Conservation (phyloP, 2,329 filamentous ascomycete genomes). For the Penicillium sp. region DNA sequence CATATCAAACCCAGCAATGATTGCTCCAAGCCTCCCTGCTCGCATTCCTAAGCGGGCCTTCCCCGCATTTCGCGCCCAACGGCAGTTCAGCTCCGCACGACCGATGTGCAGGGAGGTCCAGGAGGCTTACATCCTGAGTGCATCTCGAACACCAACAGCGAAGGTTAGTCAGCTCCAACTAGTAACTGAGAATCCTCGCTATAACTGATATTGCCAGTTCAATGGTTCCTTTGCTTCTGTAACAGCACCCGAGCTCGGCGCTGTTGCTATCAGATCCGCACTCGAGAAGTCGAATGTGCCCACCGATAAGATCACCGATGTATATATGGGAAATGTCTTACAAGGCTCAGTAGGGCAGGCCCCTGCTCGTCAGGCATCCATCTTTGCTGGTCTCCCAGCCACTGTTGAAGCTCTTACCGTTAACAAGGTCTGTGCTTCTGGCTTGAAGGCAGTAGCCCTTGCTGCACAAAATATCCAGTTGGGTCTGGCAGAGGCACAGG, state of each 20-base stretch:
- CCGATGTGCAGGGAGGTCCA: constrained; percentile 66
- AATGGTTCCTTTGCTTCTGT: constrained; percentile 87
- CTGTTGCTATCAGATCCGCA: constrained; percentile 88
- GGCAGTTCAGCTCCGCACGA: constrained; percentile 56
- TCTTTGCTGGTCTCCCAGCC: constrained; percentile 83
- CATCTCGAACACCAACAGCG: constrained; percentile 82
- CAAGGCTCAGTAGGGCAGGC: constrained; percentile 83
- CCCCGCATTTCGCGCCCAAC: constrained; percentile 48
- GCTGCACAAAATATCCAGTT: constrained; percentile 95
- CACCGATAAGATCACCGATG: constrained; percentile 76
- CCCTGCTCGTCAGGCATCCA: constrained; percentile 84
- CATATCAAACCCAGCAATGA: constrained; percentile 17
- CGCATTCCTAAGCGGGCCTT: constrained; percentile 32
- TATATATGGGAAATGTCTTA: constrained; percentile 97
- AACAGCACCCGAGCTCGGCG: constrained; percentile 83
- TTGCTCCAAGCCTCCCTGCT: constrained; percentile 26
- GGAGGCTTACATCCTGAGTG: constrained; percentile 92
- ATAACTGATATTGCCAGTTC: constrained; percentile 61
- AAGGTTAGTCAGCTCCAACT: constrained; percentile 60
- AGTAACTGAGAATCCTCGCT: not conserved
- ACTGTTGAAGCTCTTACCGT: constrained; percentile 85
- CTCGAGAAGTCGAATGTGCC: constrained; percentile 84
- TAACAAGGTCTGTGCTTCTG: constrained; percentile 98
- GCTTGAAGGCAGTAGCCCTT: constrained; percentile 85
- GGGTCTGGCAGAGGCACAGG: constrained; percentile 80